Evolutionary conservation across 169 alveolate species (phyloP), one percentile per base, ranked within the genome.

Genomic region (Besnoitia besnoiti): DNA sequence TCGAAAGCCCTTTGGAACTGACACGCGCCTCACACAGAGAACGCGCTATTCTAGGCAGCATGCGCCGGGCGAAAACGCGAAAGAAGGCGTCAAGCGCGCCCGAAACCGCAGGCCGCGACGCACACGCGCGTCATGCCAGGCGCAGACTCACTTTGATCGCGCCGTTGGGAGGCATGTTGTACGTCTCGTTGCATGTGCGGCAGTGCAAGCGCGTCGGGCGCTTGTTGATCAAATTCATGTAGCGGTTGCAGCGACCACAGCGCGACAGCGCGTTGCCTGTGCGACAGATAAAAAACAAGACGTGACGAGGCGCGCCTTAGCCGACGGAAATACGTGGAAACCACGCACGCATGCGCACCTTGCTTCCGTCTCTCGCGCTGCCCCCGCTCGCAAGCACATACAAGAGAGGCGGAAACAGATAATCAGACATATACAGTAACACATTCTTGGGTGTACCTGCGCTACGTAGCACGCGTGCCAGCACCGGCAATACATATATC

Each of bases 231-330:
- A 92, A 93, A 40, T 89, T 87, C 97, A 97, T 92, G 89, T 95
- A 96, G 50, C 98, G 93, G 75, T 94, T 93, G 89, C 98, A 96
- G 46, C 92, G 94, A 30, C 98, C 98, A 90, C 98, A 96, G 44
- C 96, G 93, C 82, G 95, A 90, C 62, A 95, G 40, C 5, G 94
- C 91, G 73, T 89, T 92, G 33, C 97, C 97, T 73, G 89, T 40
- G 37, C 51, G 59, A 49, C 24, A 49, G 59, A 49, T 49, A 49
- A 49, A 49, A 49, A 49, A 7, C 59, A 49, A 16, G 24, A 49
- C 24, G 16, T 49, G 67, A n/a, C n/a, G 12, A 5, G 33, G 67
- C n/a, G n/a, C n/a, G n/a, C n/a, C n/a, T n/a, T n/a, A n/a, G n/a
- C n/a, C n/a, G n/a, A n/a, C n/a, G n/a, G n/a, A n/a, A n/a, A n/a